Percentiles rank a stretch among this genome's conserved stretches.
Conservation (phyloP, 768 basidiomycete species). For the Suillus weaverae region DNA sequence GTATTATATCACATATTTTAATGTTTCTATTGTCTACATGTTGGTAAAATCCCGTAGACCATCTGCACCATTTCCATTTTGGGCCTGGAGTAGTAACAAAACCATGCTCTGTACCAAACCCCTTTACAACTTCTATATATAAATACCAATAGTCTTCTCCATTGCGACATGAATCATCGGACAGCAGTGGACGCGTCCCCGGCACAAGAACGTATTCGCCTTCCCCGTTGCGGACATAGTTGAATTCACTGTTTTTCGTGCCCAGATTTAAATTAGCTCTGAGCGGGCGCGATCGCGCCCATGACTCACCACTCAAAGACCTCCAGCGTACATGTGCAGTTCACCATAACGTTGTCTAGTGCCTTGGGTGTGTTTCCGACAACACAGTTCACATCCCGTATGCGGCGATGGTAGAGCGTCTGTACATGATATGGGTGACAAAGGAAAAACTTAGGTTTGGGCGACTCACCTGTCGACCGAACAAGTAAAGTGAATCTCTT, state of each 20-base stretch:
- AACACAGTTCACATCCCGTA: slow-evolving; percentile 76
- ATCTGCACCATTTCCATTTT: too few relatives aligned
- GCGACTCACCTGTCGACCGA: slow-evolving; percentile 76
- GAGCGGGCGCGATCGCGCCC: not conserved
- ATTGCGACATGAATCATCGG: slow-evolving; percentile 61
- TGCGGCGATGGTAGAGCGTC: slow-evolving; percentile 91
- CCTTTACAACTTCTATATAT: too few relatives aligned
- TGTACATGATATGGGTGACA: slow-evolving; percentile 28
- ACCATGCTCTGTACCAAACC: too few relatives aligned
- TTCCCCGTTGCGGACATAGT: slow-evolving; percentile 65
- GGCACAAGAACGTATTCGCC: slow-evolving; percentile 78
- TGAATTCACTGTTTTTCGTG: slow-evolving; percentile 75
- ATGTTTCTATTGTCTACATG: too few relatives aligned
- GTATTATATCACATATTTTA: too few relatives aligned
- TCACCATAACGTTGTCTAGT: slow-evolving; percentile 52
- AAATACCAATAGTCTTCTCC: slow-evolving; percentile 86
- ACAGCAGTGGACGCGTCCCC: slow-evolving; percentile 61
- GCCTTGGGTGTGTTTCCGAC: slow-evolving; percentile 71
- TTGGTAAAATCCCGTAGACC: too few relatives aligned
- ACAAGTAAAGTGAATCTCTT: slow-evolving; percentile 85
- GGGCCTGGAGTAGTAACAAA: too few relatives aligned
- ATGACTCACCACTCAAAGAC: slow-evolving; percentile 92
- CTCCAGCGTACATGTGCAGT: slow-evolving; percentile 67
- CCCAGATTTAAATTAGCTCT: not conserved
- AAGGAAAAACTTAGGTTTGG: not conserved